Conservation (phyloP, 176 grass and related monocot species). For the Saccharum spontaneum region DNA sequence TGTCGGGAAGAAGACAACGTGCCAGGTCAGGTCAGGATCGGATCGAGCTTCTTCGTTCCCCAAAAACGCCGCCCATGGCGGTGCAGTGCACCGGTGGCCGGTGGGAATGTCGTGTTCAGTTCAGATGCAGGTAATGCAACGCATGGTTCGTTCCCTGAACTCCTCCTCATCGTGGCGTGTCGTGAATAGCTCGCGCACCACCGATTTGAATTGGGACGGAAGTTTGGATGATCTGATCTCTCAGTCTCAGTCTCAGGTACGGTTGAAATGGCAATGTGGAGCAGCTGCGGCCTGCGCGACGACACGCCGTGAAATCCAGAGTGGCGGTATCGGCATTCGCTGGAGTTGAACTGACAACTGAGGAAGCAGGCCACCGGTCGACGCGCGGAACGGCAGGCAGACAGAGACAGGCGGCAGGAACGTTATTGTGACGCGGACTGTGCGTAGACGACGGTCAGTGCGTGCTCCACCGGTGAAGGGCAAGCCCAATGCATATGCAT, state of each 20-base stretch:
- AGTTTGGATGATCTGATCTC: background rate
- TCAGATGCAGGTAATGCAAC: background rate
- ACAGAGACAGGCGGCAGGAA: background rate
- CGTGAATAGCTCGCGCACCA: background rate
- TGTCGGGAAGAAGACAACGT: background rate
- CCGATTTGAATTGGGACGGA: background rate
- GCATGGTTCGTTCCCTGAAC: background rate
- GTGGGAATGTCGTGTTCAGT: background rate
- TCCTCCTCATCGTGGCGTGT: background rate
- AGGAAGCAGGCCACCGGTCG: background rate
- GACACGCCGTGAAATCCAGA: background rate
- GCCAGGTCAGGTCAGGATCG: background rate
- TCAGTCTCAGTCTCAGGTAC: background rate
- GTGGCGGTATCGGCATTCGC: too few relatives aligned
- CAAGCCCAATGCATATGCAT: background rate
- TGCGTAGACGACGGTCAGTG: background rate
- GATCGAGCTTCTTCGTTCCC: background rate
- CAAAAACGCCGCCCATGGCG: background rate
- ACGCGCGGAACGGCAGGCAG: background rate
- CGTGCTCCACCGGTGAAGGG: background rate
- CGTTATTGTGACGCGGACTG: constrained; percentile 26
- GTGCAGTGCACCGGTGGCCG: background rate
- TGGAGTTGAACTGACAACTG: too few relatives aligned
- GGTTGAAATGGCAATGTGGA: background rate
- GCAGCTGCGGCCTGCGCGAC: background rate